These are phyloP conservation scores for Aspergillus novofumigatus DNA, from an alignment of 2,329 filamentous ascomycete species.

Conservation along the genomic window DNA sequence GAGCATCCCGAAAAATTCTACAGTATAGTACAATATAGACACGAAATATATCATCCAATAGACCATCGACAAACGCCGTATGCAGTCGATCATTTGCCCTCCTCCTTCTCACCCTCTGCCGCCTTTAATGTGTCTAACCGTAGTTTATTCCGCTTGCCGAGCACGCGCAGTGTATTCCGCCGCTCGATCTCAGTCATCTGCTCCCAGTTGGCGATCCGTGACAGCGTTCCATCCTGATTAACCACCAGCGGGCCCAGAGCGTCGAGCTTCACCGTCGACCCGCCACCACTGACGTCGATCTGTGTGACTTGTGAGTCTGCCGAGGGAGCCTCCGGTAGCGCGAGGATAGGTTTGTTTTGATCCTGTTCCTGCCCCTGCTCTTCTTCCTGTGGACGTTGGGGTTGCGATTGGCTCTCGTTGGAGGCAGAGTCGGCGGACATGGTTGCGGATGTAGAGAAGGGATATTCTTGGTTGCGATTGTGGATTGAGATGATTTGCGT, in stretches of 20 bases:
- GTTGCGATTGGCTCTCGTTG: constrained; percentile 6
- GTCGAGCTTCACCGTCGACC: constrained; percentile 55
- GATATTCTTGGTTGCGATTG: background rate
- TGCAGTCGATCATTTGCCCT: constrained; percentile 1
- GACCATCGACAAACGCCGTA: constrained; percentile 2
- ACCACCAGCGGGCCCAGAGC: constrained; percentile 70
- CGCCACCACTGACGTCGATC: constrained; percentile 58
- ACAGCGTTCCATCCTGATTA: constrained; percentile 66
- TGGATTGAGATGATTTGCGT: background rate
- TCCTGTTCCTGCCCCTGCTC: constrained; percentile 4
- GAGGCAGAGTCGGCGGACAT: background rate
- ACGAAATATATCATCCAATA: constrained; percentile 1
- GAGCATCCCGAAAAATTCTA: background rate
- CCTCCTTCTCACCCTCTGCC: constrained; percentile 17
- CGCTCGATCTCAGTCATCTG: constrained; percentile 66
- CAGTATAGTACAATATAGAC: background rate
- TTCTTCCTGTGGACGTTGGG: constrained; percentile 8
- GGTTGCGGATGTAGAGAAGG: constrained; percentile 10
- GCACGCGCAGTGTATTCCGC: constrained; percentile 61
- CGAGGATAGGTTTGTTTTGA: constrained; percentile 52
- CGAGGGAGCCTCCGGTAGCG: constrained; percentile 68
- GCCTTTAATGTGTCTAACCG: constrained; percentile 54
- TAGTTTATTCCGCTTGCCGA: constrained; percentile 65
- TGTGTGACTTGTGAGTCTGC: constrained; percentile 84
- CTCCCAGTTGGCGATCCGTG: constrained; percentile 68